Base-by-base conservation (phyloP, 2,329 filamentous ascomycete genomes). In the Fusarium heterosporum region DNA sequence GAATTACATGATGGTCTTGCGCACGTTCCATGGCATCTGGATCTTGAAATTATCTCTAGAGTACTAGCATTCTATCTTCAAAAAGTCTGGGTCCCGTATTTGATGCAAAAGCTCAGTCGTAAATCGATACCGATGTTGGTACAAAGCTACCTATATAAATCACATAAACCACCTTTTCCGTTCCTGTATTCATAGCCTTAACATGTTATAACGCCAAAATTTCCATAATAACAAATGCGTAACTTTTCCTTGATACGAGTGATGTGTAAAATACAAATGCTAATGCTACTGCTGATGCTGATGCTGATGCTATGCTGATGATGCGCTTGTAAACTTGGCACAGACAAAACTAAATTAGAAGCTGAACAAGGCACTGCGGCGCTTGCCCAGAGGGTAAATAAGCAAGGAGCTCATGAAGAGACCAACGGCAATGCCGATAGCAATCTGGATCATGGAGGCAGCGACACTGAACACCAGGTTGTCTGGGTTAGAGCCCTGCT, bases 401-500 rank as follows among this genome's bases (percentile, higher is more conserved):
- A 84, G 70, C 30, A 85, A 71, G 3, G 82, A 81, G 57, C 82
- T 83, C 61, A 85, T 70, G 60, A 85, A 85, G 8, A 85, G 73
- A 4, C 83, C 83, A 12, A 84, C 80, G 8, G 82, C 82, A 48
- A 85, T 84, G 14, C 83, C 83, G 62, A 84, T 83, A 14, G 83
- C 83, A 55, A 84, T 83, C 70, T 85, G 81, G 38, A 84, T 82
- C 83, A 85, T 84, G 29, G 79, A 81, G 3, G 79, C 81, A 13
- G 81, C 82, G 12, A 83, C 80, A 25, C 79, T 79, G 61, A 82
- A 83, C 7, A 82, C 77, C 26, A 82, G 75, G 7, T 75, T 76
- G 60, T 80, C 79, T 19, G 74, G 64, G 29, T 64, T 62, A 8
- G 66, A 61, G 12, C 56, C 71, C 12, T 69, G 52, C 3, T 68